Evolutionary conservation across 495 filamentous ascomycete genomes (phyloP), one percentile per base, ranked within the genome.

Genomic region (Xylaria sp.): DNA sequence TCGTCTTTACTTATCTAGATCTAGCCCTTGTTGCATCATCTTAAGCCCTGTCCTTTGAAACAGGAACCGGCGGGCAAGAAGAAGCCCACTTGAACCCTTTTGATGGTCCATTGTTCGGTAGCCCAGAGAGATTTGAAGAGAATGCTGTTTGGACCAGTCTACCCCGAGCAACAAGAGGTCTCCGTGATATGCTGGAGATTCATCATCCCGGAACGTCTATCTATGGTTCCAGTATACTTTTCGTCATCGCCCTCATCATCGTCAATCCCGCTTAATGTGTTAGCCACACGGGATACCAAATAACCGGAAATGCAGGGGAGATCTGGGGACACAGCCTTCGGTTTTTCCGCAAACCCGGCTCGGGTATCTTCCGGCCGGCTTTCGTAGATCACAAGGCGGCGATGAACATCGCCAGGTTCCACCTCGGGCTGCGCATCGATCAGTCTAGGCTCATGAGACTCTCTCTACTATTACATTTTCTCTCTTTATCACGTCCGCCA

Each of bases 261-360:
- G 53, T 35, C 61, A 44, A 58, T 50, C 41, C 46, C 63, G 63
- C 46, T 6, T 26, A 17, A 40, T 12, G 29, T 17, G 19, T 53
- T 37, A 52, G 41, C 63, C 63, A 26, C 63, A 67, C 64, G 43
- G 43, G 35, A 67, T 31, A 43, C 48, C 64, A 67, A 29, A 41
- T 41, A 67, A 67, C 64, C 64, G 64, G 35, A 55, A 37, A 67
- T 29, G 64, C 48, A 67, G 64, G 64, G 35, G 33, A 41, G 26
- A 50, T 29, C 64, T 26, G 21, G 48, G 33, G 50, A 40, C n/a
- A 11, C 19, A 53, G 33, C 24, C 48, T 24, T 37, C n/a, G 64
- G 64, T 0, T 67, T 55, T 41, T 50, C 62, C 41, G 48, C 31
- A 48, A 1, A 62, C 64, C 46, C 64, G 64, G 64, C 64, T 67